A percentile compares a stretch with the other conserved stretches of the same genome.
These are phyloP conservation scores for Xerocomellus amylosporus DNA, from an alignment of 768 basidiomycete species.

Conservation along the genomic window DNA sequence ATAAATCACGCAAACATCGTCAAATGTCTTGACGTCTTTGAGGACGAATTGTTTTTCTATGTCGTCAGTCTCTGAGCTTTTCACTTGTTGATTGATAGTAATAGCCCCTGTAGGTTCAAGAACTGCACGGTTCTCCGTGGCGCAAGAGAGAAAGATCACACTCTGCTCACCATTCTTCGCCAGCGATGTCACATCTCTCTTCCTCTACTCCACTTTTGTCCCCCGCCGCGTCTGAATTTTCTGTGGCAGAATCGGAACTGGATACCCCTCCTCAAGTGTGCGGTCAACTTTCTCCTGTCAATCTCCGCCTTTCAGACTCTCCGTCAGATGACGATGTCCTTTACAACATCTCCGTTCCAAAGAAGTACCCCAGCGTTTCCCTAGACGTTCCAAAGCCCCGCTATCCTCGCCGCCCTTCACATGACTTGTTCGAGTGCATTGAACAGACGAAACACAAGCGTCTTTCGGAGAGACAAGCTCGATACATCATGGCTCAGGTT, in stretches of 20 bases:
- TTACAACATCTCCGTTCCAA: conserved; percentile 4
- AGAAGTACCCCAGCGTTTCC: conserved; percentile 8
- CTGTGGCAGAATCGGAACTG: conserved; percentile 42
- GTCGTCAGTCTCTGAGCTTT: conserved; percentile 52
- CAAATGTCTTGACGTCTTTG: conserved; percentile 78
- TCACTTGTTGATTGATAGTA: conserved; percentile 2
- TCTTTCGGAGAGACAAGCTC: conserved; percentile 73
- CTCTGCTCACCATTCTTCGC: conserved; percentile 24
- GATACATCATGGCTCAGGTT: conserved; percentile 83
- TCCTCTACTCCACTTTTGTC: conserved; percentile 54
- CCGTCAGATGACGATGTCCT: conserved; percentile 9
- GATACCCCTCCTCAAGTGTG: conserved; percentile 41
- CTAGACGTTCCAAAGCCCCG: conserved; percentile 35
- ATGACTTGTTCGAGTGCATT: conserved; percentile 95
- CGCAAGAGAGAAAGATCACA: conserved; percentile 41
- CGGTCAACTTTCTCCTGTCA: conserved; percentile 22
- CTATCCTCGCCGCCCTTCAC: conserved; percentile 70
- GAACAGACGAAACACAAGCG: conserved; percentile 81
- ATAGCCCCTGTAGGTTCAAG: conserved; percentile 63
- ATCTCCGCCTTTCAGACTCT: conserved; percentile 16
- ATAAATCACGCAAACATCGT: conserved; percentile 81
- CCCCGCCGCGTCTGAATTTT: conserved; percentile 51
- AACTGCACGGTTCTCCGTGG: conserved; percentile 93
- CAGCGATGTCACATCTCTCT: conserved; percentile 25
- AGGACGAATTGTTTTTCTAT: conserved; percentile 84